Conservation (phyloP, 331 rosid genomes). For the Cucumis variabilis region DNA sequence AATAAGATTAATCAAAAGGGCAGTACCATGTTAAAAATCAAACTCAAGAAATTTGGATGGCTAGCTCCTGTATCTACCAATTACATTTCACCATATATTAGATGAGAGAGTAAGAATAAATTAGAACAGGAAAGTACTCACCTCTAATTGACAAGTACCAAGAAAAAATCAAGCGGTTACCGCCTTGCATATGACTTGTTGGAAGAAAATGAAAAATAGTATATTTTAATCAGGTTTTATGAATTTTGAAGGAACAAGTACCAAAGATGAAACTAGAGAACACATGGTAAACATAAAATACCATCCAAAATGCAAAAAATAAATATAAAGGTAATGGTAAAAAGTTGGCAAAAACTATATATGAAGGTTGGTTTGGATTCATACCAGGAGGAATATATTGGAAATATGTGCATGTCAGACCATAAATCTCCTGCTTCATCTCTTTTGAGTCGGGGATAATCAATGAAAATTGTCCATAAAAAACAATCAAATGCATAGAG, state of each 20-base stretch:
- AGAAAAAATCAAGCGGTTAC: constrained; percentile 85
- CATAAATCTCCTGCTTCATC: not conserved
- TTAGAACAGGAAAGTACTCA: constrained; percentile 44
- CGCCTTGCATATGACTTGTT: constrained; percentile 79
- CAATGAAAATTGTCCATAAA: not conserved
- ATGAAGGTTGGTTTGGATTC: constrained; percentile 16
- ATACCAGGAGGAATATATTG: not conserved
- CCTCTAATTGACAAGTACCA: constrained; percentile 78
- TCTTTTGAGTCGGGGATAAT: not conserved
- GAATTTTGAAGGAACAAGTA: not conserved
- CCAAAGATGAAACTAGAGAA: not conserved
- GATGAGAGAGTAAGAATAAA: not conserved
- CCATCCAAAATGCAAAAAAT: not conserved
- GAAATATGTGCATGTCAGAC: not conserved
- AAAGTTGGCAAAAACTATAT: constrained; percentile 20
- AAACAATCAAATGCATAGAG: not conserved
- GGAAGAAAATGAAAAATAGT: not conserved
- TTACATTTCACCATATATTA: not conserved
- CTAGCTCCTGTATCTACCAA: not conserved
- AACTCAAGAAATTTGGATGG: not conserved
- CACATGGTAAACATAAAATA: not conserved
- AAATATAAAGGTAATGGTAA: not conserved
- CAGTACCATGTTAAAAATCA: not conserved
- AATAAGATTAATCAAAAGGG: not conserved
- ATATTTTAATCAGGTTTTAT: not conserved